Evolutionary conservation across 306 rosid genomes (phyloP).

Genomic region (Sicyos baderoa): DNA sequence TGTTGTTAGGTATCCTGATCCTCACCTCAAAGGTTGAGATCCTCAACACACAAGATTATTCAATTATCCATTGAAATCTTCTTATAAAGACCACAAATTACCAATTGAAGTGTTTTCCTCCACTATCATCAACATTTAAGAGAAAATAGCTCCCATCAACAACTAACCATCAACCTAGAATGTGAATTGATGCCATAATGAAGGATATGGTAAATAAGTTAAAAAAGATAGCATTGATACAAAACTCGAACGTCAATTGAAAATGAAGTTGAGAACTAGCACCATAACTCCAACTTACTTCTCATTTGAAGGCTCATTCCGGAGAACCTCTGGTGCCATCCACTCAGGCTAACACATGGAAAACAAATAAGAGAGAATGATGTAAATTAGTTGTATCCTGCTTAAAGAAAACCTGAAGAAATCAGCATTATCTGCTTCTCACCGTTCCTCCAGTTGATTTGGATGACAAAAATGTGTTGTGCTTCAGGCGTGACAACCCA

Average conservation of each 20-base stretch:
- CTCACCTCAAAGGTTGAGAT: no score
- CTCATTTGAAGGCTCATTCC: slow-evolving; percentile 97
- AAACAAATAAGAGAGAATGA: slow-evolving; percentile 2
- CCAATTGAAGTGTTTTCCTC: not conserved
- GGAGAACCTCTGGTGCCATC: slow-evolving; percentile 99
- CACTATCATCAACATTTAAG: not conserved
- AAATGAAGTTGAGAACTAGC: slow-evolving; percentile 10
- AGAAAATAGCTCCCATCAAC: not conserved
- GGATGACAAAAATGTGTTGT: slow-evolving; percentile 92
- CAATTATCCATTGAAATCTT: not conserved
- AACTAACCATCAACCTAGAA: slow-evolving; percentile 3
- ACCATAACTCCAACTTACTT: slow-evolving; percentile 42
- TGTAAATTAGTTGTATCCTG: not conserved
- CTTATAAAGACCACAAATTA: not conserved
- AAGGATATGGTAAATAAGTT: not conserved
- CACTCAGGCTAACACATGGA: slow-evolving; percentile 80
- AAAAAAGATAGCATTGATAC: not conserved
- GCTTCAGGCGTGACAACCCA: slow-evolving; percentile 98
- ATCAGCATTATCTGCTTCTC: slow-evolving; percentile 33
- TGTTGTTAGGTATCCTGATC: no score
- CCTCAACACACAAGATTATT: not conserved
- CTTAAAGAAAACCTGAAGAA: slow-evolving; percentile 1
- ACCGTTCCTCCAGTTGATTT: slow-evolving; percentile 99
- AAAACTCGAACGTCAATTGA: not conserved
- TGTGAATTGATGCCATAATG: not conserved